Conservation (phyloP, 305 asterid genomes). For the Fraxinus baroniana region DNA sequence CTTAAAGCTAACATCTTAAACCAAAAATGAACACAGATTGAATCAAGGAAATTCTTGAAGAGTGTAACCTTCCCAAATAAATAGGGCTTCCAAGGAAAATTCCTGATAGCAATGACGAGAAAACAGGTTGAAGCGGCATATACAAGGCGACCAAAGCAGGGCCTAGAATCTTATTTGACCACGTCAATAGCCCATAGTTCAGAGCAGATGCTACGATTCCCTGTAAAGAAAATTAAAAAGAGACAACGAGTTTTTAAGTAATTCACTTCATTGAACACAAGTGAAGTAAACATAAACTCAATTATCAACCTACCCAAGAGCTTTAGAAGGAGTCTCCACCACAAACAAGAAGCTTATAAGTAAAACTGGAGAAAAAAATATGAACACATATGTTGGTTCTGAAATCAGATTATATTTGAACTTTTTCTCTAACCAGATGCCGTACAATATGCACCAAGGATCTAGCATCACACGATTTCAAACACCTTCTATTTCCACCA, state of each 20-base stretch:
- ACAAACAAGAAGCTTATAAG: neutral
- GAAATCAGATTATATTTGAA: neutral
- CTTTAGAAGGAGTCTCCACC: neutral
- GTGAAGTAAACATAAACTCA: neutral
- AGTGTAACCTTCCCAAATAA: constrained; percentile 84
- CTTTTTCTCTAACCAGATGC: neutral
- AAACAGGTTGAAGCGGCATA: constrained; percentile 93
- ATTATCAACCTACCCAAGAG: neutral
- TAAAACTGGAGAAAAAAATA: neutral
- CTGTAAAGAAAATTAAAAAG: constrained; percentile 33
- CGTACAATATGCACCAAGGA: neutral
- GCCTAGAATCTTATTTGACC: constrained; percentile 90
- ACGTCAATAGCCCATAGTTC: constrained; percentile 83
- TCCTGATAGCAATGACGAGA: constrained; percentile 77
- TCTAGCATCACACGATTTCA: neutral
- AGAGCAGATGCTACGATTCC: constrained; percentile 89
- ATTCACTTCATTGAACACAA: neutral
- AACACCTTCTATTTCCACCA: neutral
- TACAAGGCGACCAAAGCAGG: constrained; percentile 90
- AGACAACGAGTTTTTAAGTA: neutral
- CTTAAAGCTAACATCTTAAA: neutral
- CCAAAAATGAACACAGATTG: neutral
- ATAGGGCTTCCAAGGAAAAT: constrained; percentile 89
- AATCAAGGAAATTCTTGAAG: neutral
- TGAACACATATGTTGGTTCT: neutral